phyloP scores from a whole-genome alignment of 495 filamentous ascomycete species.

The Daldinia vernicosa region DNA sequence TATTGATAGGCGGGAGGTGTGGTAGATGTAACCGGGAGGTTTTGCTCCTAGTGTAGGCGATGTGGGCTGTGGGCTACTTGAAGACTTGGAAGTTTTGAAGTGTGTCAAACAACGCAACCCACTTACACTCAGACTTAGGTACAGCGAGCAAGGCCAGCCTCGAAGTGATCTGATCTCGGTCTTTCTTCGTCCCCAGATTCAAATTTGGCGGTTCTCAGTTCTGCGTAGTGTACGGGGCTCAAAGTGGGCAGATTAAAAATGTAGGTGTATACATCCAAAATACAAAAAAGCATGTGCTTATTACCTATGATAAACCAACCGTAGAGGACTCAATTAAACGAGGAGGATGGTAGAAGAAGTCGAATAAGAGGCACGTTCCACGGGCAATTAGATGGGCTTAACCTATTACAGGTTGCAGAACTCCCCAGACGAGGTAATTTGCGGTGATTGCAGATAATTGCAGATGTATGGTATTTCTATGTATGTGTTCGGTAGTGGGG shows the following conservation, averaged over 20 bases:
- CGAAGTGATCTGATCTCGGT: conserved; percentile 24
- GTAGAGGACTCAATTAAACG: conserved; percentile 17
- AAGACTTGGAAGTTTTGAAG: conserved; percentile 16
- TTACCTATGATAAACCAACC: not conserved
- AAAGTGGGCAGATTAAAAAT: conserved; percentile 21
- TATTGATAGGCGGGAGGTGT: conserved; percentile 18
- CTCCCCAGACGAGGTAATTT: conserved; percentile 5
- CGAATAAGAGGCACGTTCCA: not conserved
- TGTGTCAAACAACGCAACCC: conserved; percentile 5
- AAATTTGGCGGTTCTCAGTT: conserved; percentile 24
- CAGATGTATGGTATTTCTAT: conserved; percentile 14
- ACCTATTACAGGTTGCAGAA: conserved; percentile 22
- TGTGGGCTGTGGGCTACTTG: conserved; percentile 33
- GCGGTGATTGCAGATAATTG: not conserved
- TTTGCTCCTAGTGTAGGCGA: conserved; percentile 45
- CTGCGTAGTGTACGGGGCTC: conserved; percentile 7
- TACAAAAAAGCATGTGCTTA: not conserved
- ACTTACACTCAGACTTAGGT: no score
- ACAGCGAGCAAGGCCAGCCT: conserved; percentile 3
- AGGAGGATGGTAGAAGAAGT: not conserved
- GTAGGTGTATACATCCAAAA: not conserved
- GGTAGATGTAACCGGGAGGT: conserved; percentile 41
- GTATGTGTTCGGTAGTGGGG: conserved; percentile 25
- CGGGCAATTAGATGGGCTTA: not conserved
- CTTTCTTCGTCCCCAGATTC: conserved; percentile 24